These are phyloP conservation scores for Diplocarpon rosae DNA, from an alignment of 2,329 filamentous ascomycete genomes.

Conservation along the genomic window DNA sequence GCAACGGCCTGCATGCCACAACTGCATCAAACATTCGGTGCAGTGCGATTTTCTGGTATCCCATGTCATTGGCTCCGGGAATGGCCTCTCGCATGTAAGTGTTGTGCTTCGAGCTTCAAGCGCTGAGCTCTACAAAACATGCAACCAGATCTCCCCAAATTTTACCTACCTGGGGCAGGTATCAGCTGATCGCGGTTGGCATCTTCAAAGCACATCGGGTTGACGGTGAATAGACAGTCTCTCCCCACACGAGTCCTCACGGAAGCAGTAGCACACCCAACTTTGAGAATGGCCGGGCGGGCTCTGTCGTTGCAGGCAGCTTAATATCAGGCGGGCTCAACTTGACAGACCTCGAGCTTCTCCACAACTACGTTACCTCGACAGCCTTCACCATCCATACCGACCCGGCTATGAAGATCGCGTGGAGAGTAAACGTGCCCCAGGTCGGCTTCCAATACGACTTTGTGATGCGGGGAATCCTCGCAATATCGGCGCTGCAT, in stretches of 20 bases:
- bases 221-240: not conserved
- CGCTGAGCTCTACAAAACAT: too few species aligned
- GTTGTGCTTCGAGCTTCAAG: too few species aligned
- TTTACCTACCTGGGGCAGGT: too few species aligned
- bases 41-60: conserved; percentile 28
- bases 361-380: conserved; percentile 41
- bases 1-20: conserved; percentile 30
- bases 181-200: too few species aligned
- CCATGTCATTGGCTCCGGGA: conserved; percentile 8
- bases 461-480: conserved; percentile 37
- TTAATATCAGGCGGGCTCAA: conserved; percentile 22
- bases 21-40: conserved; percentile 32
- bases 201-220: too few species aligned
- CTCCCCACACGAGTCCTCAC: conserved; percentile 2
- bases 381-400: conserved; percentile 37
- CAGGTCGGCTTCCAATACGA: conserved; percentile 35
- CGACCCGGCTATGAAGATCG: conserved; percentile 31
- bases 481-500: conserved; percentile 40
- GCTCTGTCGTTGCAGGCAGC: not conserved
- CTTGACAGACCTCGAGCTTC: conserved; percentile 37
- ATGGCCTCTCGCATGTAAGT: conserved; percentile 6
- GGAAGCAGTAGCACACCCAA: not conserved
- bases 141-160: too few species aligned
- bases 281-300: not conserved
- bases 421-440: conserved; percentile 37